Conservation (phyloP, 345 rosid genomes). For the Gynandropsis gynandra region DNA sequence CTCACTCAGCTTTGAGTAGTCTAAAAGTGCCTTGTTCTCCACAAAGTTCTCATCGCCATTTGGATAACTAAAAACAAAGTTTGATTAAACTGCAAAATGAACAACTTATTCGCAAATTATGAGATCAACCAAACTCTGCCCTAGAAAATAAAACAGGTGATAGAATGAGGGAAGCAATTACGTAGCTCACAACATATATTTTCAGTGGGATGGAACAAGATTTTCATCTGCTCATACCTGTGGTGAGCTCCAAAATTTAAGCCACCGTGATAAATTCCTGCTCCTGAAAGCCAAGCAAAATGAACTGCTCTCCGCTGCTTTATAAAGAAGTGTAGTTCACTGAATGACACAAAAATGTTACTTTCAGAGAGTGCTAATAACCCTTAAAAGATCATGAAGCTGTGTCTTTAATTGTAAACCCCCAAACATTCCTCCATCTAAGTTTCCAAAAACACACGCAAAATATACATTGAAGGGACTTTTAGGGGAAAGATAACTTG, state of each 20-base stretch:
- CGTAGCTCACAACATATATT: slow-evolving; percentile 17
- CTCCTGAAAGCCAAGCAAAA: slow-evolving; percentile 99
- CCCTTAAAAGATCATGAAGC: background rate
- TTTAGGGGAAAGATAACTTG: slow-evolving; percentile 24
- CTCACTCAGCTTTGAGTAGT: slow-evolving; percentile 67
- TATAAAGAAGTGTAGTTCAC: slow-evolving; percentile 93
- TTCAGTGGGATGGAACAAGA: slow-evolving; percentile 9
- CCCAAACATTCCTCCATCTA: too few relatives aligned
- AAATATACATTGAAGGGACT: too few relatives aligned
- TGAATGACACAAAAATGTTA: slow-evolving; percentile 30
- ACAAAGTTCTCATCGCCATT: slow-evolving; percentile 94
- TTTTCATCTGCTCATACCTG: slow-evolving; percentile 40
- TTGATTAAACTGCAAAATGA: slow-evolving; percentile 19
- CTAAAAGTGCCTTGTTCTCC: slow-evolving; percentile 95
- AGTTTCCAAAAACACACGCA: too few relatives aligned
- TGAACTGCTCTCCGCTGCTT: slow-evolving; percentile 97
- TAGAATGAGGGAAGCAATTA: slow-evolving; percentile 12
- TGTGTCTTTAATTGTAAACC: background rate
- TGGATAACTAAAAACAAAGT: slow-evolving; percentile 48
- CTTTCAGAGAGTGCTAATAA: slow-evolving; percentile 7
- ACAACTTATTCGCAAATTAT: background rate
- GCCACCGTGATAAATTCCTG: slow-evolving; percentile 93
- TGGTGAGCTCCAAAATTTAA: slow-evolving; percentile 92
- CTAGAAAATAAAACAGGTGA: slow-evolving; percentile 8
- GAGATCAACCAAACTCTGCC: slow-evolving; percentile 3